Evolutionary conservation across 1,284 basidiomycete species (phyloP).

Genomic region (Marasmius oreades): DNA sequence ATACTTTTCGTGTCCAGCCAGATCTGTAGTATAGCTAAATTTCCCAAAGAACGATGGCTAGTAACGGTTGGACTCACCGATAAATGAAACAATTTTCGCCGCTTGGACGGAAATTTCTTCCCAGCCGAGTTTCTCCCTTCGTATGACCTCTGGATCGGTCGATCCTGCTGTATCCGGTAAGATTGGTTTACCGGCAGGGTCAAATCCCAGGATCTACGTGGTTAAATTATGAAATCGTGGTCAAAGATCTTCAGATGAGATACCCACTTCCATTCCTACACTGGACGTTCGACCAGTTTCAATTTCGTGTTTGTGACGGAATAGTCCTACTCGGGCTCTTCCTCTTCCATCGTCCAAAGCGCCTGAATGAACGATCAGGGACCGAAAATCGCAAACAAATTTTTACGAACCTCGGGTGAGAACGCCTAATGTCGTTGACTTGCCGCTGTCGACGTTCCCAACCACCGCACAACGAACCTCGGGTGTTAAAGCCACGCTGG

Average conservation of each 20-base stretch:
- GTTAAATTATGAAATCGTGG: not conserved
- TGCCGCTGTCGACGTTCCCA: constrained; percentile 93
- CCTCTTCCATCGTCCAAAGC: constrained; percentile 94
- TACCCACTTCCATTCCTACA: constrained; percentile 88
- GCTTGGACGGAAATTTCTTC: constrained; percentile 92
- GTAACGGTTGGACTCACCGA: constrained; percentile 47
- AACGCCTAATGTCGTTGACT: constrained; percentile 91
- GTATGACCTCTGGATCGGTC: constrained; percentile 57
- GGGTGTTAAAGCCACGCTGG: constrained; percentile 66
- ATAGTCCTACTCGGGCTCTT: constrained; percentile 87
- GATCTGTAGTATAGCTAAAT: constrained; percentile 44
- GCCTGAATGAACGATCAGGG: constrained; percentile 45
- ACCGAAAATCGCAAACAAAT: constrained; percentile 13
- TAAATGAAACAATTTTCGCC: constrained; percentile 94
- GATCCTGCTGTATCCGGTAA: constrained; percentile 60
- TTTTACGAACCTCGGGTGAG: constrained; percentile 59
- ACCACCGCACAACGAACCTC: constrained; percentile 96
- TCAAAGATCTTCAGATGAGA: not conserved
- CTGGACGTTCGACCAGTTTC: constrained; percentile 94
- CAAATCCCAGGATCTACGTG: constrained; percentile 80
- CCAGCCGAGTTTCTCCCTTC: constrained; percentile 89
- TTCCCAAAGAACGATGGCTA: not conserved
- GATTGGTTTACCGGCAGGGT: constrained; percentile 69
- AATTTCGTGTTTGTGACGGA: constrained; percentile 96
- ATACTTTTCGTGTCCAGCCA: constrained; percentile 90